Conservation (phyloP, 2,329 filamentous ascomycete species). For the Catunica adiposa region DNA sequence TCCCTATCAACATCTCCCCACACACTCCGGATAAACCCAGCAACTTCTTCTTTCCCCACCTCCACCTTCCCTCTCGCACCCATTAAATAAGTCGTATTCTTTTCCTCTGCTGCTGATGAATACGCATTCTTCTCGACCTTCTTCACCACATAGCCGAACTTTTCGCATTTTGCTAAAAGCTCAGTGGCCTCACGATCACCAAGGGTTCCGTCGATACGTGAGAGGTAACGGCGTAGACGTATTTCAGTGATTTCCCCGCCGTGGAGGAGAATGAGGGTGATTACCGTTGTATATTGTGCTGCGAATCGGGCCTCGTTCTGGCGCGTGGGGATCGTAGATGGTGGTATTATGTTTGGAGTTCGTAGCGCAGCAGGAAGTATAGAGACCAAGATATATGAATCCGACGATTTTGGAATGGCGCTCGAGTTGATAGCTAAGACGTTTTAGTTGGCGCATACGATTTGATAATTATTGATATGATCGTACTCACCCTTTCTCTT, state of each 20-base stretch:
- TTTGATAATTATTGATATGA: neutral
- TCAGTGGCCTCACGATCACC: conserved; percentile 61
- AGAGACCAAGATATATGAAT: conserved; percentile 62
- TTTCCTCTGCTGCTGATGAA: conserved; percentile 35
- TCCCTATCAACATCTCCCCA: conserved; percentile 39
- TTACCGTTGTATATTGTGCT: conserved; percentile 63
- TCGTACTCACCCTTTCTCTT: conserved; percentile 47
- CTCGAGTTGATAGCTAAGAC: conserved; percentile 28
- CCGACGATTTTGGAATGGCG: conserved; percentile 39
- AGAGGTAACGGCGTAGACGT: conserved; percentile 61
- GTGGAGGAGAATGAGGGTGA: conserved; percentile 59
- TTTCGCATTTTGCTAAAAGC: conserved; percentile 56
- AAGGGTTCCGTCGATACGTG: conserved; percentile 59
- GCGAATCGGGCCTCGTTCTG: conserved; percentile 63
- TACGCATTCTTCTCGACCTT: conserved; percentile 44
- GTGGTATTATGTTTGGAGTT: conserved; percentile 47
- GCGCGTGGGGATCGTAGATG: conserved; percentile 47
- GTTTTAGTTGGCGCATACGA: neutral
- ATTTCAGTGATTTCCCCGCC: conserved; percentile 59
- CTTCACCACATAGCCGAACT: conserved; percentile 69
- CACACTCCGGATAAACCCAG: conserved; percentile 47
- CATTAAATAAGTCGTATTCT: conserved; percentile 64
- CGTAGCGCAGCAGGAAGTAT: conserved; percentile 54
- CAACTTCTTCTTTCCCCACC: conserved; percentile 60
- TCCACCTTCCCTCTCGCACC: conserved; percentile 77